Conservation (phyloP, 2,329 filamentous ascomycete genomes). For the Myriosclerotinia scirpicola region DNA sequence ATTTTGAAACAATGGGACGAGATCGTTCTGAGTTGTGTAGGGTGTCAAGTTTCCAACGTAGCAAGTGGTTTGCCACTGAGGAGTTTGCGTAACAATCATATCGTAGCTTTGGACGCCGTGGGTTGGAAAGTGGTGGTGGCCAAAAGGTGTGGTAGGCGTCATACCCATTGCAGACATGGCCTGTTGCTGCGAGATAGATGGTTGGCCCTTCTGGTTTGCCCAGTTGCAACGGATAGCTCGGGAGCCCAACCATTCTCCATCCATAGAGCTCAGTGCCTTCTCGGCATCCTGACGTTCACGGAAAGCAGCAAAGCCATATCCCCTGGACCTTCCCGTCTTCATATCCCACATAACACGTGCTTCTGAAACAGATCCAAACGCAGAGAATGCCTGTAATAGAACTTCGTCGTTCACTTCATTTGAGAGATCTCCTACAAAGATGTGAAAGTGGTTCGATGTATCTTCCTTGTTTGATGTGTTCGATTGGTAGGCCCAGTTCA, state of each 20-base stretch:
- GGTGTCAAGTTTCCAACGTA: constrained; percentile 98
- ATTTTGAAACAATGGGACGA: constrained; percentile 98
- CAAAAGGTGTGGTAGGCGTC: constrained; percentile 94
- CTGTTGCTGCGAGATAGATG: constrained; percentile 96
- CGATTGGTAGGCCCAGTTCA: constrained; percentile 99
- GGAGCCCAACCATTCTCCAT: constrained; percentile 97
- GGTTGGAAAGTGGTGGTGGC: constrained; percentile 96
- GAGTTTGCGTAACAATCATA: constrained; percentile 92
- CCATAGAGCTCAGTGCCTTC: constrained; percentile 95
- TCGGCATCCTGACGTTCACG: constrained; percentile 91
- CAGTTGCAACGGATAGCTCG: constrained; percentile 99
- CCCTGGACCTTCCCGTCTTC: constrained; percentile 97
- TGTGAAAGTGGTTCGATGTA: constrained; percentile 97
- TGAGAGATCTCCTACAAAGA: constrained; percentile 95
- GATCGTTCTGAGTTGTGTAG: constrained; percentile 93
- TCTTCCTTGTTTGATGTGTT: constrained; percentile 95
- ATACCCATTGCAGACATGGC: constrained; percentile 97
- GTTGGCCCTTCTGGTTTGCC: constrained; percentile 99
- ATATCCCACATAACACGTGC: constrained; percentile 99
- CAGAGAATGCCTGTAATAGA: constrained; percentile 88
- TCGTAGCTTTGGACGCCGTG: constrained; percentile 97
- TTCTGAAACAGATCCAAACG: constrained; percentile 93
- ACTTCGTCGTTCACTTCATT: constrained; percentile 99
- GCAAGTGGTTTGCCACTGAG: constrained; percentile 96
- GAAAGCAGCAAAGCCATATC: constrained; percentile 97